Conservation (phyloP, 805 yeast genomes). For the Myxozyma udenii region DNA sequence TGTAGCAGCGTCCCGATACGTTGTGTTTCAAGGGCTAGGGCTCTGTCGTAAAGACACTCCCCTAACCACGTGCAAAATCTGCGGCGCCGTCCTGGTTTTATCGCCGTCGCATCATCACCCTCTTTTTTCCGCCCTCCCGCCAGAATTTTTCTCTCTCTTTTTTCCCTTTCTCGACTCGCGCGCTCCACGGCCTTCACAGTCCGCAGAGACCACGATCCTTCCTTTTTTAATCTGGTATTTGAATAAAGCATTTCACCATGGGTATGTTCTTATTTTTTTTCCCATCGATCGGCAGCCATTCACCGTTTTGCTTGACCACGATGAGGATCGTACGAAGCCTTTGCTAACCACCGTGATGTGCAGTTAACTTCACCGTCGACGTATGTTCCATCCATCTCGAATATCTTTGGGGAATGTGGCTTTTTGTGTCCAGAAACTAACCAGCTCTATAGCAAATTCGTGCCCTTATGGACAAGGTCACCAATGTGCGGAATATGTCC, state of each 20-base stretch:
- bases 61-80: background rate
- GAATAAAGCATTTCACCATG: slow-evolving; percentile 33
- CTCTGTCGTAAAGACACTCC: background rate
- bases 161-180: slow-evolving; percentile 19
- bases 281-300: no score
- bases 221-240: slow-evolving; percentile 8
- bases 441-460: slow-evolving; percentile 71
- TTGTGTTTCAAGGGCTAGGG: no score
- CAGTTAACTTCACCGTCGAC: slow-evolving; percentile 32
- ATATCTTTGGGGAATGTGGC: background rate
- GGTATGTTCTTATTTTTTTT: slow-evolving; percentile 33
- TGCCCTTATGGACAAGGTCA: slow-evolving; percentile 98
- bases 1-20: no score
- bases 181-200: slow-evolving; percentile 19
- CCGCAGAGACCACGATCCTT: slow-evolving; percentile 16
- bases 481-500: slow-evolving; percentile 99
- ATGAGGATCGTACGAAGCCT: no score
- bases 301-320: no score
- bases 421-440: slow-evolving; percentile 2
- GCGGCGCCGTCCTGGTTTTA: background rate
- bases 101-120: background rate
- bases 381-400: slow-evolving; percentile 17
- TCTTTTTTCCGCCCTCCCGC: background rate
- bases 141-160: slow-evolving; percentile 23
- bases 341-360: slow-evolving; percentile 2